Base-by-base conservation (phyloP, 306 rosid genomes). In the Alnus glutinosa region DNA sequence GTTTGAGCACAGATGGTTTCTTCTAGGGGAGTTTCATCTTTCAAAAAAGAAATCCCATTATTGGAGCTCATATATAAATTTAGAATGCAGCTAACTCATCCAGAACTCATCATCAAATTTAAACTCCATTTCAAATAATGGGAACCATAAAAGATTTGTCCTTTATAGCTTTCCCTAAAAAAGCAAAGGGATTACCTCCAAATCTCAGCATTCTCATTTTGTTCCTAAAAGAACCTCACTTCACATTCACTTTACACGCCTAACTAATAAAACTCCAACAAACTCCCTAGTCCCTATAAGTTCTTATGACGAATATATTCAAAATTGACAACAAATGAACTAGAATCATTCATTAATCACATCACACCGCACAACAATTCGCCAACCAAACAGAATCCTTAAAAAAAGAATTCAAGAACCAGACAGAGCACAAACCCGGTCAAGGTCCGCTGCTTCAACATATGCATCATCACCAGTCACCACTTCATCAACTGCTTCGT, bases 391-490 rank as follows among this genome's bases (percentile, higher is more conserved):
- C 7, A 2, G 19, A 48, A 48, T 48, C 11, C 3, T 49, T 49
- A 10, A 49, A 49, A 49, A 49, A 49, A 10, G 14, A 49, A 9
- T 49, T 49, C 11, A 36, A 57, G 71, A 75, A 15, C 1, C 75
- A 71, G 34, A 78, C 5, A 30, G 4, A 30, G 19, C 54, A 83
- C 82, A 59, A 83, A 96, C 99, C 98, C 73, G 79, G 54, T 92
- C 87, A 69, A 89, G 83, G 71, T 88, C 90, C 9, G 75, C 49
- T 2, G 78, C 70, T 79, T 90, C 94, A 59, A 84, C 42, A 80
- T 12, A 74, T 4, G 69, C 83, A 70, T 51, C 81, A 36, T 66
- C 85, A 61, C 49, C 73, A n/a, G 12, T 50, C 37, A 71, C 48
- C 55, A 14, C 57, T 49, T 75, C 82, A 5, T 81, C 85, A 12